Percentiles rank a stretch among this genome's conserved stretches.
phyloP scores from a whole-genome alignment of 805 yeast genomes.

The Starmerella potacharoeniae region DNA sequence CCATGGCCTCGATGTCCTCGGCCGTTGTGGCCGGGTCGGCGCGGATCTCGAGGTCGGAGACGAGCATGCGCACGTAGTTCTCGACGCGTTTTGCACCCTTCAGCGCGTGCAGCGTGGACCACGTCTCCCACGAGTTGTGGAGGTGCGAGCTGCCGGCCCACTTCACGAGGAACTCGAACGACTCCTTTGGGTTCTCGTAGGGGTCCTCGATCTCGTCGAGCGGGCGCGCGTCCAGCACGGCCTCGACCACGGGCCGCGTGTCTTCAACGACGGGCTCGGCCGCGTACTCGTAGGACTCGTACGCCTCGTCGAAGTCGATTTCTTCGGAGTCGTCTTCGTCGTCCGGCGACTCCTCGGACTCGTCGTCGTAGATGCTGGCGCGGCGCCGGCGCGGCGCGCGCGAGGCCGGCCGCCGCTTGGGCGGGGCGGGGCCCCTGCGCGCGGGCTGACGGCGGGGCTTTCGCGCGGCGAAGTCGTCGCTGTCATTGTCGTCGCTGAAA shows the following conservation, averaged over 20 bases:
- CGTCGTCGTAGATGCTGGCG: conserved; percentile 22
- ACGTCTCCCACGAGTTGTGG: conserved; percentile 90
- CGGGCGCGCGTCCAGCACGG: conserved; percentile 46
- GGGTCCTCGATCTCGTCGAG: conserved; percentile 27
- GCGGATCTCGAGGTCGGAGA: conserved; percentile 64
- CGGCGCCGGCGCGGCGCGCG: conserved; percentile 10
- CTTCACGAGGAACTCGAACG: conserved; percentile 52
- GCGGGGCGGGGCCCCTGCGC: conserved; percentile 1
- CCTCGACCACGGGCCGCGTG: conserved; percentile 32
- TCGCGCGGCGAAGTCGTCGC: conserved; percentile 2
- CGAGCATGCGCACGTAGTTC: conserved; percentile 69
- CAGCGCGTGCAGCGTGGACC: conserved; percentile 34
- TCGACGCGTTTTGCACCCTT: conserved; percentile 81
- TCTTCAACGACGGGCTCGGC: conserved; percentile 4
- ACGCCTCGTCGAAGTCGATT: conserved; percentile 5
- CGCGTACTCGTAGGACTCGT: conserved; percentile 4
- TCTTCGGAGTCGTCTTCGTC: conserved; percentile 3
- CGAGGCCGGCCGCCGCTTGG: not conserved
- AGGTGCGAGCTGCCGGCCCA: conserved; percentile 84
- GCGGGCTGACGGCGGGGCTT: conserved; percentile 1
- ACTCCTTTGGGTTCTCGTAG: conserved; percentile 44
- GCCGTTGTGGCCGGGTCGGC: conserved; percentile 71
- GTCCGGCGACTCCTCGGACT: conserved; percentile 13
- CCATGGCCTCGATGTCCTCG: conserved; percentile 90
- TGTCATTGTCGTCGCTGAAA: conserved; percentile 10